Evolutionary conservation across 2,329 filamentous ascomycete genomes (phyloP).

Genomic region (Diaporthe capsici): DNA sequence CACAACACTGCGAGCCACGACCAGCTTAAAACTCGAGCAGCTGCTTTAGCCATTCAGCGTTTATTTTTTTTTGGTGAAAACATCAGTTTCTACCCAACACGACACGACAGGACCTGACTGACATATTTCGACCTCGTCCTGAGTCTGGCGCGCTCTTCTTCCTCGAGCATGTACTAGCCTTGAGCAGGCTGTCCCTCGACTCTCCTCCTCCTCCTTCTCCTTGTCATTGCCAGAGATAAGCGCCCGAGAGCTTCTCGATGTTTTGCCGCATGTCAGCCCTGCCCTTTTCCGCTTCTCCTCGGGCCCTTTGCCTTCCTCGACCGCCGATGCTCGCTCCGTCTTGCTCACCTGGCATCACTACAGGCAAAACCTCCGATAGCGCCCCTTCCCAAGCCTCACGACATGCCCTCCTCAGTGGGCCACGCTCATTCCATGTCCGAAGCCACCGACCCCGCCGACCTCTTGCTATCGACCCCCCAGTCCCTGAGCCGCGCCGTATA

Average conservation of each 20-base stretch:
- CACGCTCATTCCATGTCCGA: constrained; percentile 32
- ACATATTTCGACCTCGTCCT: neutral
- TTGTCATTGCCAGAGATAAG: neutral
- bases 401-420: constrained; percentile 28
- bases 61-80: too few species aligned
- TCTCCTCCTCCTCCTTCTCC: neutral
- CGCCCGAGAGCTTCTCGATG: neutral
- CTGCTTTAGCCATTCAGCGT: neutral
- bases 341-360: constrained; percentile 27
- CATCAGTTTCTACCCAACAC: neutral
- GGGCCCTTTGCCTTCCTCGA: neutral
- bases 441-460: constrained; percentile 38
- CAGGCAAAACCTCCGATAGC: constrained; percentile 32
- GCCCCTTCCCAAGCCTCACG: neutral
- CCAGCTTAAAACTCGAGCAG: neutral
- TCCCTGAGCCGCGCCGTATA: constrained; percentile 77
- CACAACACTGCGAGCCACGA: neutral
- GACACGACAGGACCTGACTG: constrained; percentile 49
- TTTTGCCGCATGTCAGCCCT: neutral
- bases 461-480: constrained; percentile 60
- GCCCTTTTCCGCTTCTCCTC: neutral
- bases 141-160: neutral
- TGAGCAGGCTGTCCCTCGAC: neutral
- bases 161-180: neutral
- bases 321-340: neutral